These are phyloP conservation scores for Xylaria scruposa DNA, from an alignment of 495 filamentous ascomycete genomes.

Conservation along the genomic window DNA sequence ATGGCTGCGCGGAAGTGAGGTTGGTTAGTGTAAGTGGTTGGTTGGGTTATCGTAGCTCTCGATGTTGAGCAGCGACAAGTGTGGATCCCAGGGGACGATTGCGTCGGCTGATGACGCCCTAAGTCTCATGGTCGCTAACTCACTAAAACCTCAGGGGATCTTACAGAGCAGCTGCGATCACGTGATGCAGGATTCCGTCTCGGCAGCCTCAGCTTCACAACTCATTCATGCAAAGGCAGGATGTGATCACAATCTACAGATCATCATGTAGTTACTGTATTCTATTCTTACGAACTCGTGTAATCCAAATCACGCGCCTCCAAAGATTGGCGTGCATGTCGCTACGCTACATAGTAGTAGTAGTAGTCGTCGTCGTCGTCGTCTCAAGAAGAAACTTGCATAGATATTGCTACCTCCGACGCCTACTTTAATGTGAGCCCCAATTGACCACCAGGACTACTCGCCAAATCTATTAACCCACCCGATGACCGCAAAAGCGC, in stretches of 20 bases:
- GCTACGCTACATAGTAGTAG: constrained; percentile 1
- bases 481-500: constrained; percentile 19
- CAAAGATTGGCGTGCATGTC: background rate
- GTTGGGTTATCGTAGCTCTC: background rate
- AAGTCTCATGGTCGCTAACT: background rate
- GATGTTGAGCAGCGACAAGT: background rate
- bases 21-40: background rate
- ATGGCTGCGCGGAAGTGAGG: background rate
- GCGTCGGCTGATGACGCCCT: constrained; percentile 8
- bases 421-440: constrained; percentile 21
- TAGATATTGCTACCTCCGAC: constrained; percentile 31
- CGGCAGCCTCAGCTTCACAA: background rate
- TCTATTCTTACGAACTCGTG: constrained; percentile 16
- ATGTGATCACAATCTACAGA: background rate
- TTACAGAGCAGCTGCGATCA: background rate
- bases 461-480: constrained; percentile 27
- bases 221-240: background rate
- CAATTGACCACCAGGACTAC: constrained; percentile 16
- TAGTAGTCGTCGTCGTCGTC: background rate
- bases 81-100: background rate
- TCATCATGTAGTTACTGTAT: background rate
- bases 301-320: constrained; percentile 17
- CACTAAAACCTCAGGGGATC: background rate
- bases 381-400: constrained; percentile 14
- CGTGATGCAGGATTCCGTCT: background rate